Base-by-base conservation (phyloP, 768 basidiomycete genomes). In the Hirschioporus abietinus region DNA sequence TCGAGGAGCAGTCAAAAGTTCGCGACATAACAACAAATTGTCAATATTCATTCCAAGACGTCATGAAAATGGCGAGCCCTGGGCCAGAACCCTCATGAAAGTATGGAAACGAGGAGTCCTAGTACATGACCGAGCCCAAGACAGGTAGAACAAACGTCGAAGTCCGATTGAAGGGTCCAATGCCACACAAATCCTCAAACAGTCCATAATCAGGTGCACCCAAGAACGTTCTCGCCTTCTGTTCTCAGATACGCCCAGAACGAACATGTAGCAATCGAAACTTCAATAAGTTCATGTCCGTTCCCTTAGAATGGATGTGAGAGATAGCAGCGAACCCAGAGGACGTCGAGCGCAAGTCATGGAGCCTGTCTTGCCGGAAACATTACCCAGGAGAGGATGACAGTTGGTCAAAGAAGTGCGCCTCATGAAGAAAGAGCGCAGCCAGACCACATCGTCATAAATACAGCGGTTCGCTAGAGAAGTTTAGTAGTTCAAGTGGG, bases 21-120 rank as follows among this genome's bases (percentile, higher is more conserved):
- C 25, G 23, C 15, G 20, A 61, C 3, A 34, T 17, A 24, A 2
- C 17, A 18, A 15, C 30, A 61, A 24, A 1, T 61, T 15, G 23
- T 61, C 60, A 61, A 61, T 61, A 58, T 20, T 52, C 27, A 26
- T n/a, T 57, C 15, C 65, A 27, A 63, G 34, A 63, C 35, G 35
- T 18, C 26, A 18, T 34, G 20, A 18, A 61, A 61, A 15, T 25
- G 60, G 60, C 60, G 60, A 61, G 7, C 60, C 60, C 60, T 34
- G 30, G 60, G 60, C 20, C 12, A 52, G 42, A 52, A 52, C 42
- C 42, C 42, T 52, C 42, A 52, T 52, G 12, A 15, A 52, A 61
- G 60, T 12, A 61, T 61, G 25, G 15, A 8, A 61, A 61, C 23
- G 25, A 61, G 30, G 30, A 61, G 60, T 25, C 60, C 30, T 61